These are phyloP conservation scores for Penicillium coprophilum DNA, from an alignment of 495 filamentous ascomycete genomes.

Conservation along the genomic window DNA sequence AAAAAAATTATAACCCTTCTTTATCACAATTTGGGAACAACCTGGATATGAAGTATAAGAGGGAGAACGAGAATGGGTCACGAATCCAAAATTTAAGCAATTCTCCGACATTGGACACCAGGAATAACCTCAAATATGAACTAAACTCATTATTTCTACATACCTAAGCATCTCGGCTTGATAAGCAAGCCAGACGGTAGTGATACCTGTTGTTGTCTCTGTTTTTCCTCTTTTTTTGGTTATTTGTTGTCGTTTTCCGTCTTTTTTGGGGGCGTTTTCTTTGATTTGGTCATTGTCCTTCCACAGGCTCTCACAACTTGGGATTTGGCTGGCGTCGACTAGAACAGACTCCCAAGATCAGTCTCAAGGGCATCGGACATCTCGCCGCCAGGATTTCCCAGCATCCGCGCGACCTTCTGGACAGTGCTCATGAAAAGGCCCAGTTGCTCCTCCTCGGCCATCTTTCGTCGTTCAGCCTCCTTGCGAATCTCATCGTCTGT, in stretches of 20 bases:
- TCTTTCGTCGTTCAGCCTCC: conserved; percentile 16
- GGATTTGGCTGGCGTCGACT: not conserved
- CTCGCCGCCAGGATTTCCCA: conserved; percentile 17
- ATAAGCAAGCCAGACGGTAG: not conserved
- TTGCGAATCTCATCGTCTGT: not conserved
- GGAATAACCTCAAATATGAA: not conserved
- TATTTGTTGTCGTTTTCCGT: not conserved
- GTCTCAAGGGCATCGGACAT: conserved; percentile 23
- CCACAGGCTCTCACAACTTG: not conserved
- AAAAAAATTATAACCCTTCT: not conserved
- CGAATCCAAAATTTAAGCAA: not conserved
- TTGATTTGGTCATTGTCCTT: not conserved
- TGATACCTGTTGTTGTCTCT: not conserved
- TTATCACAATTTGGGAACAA: not conserved
- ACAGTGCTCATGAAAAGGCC: conserved; percentile 5
- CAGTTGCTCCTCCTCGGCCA: conserved; percentile 3
- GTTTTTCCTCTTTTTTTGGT: not conserved
- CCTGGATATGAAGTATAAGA: not conserved
- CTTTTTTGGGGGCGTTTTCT: not conserved
- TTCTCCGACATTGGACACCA: not conserved
- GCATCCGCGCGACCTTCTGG: conserved; percentile 3
- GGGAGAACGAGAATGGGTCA: not conserved
- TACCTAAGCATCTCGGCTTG: not conserved
- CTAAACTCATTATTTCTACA: not conserved
- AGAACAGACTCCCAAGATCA: conserved; percentile 41